These are phyloP conservation scores for Fusarium pininemorale DNA, from an alignment of 2,329 filamentous ascomycete genomes.

Conservation along the genomic window DNA sequence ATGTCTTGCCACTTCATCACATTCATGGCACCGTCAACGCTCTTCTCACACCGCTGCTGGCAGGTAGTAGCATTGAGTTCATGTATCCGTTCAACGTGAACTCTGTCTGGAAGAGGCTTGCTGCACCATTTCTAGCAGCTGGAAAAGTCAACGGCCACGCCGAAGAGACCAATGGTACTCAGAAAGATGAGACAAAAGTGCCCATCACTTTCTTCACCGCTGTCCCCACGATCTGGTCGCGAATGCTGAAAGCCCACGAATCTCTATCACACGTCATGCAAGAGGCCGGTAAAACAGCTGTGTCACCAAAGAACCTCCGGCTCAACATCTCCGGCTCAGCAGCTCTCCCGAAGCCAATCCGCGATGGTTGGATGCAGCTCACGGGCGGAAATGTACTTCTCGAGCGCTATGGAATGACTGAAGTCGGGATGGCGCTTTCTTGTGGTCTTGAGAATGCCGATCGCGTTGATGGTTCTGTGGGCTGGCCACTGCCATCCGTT, in stretches of 20 bases:
- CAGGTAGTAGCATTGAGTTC: slow-evolving; percentile 90
- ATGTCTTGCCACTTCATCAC: slow-evolving; percentile 93
- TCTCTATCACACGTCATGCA: slow-evolving; percentile 68
- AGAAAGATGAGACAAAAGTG: slow-evolving; percentile 29
- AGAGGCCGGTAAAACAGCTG: slow-evolving; percentile 72
- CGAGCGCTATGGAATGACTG: slow-evolving; percentile 99
- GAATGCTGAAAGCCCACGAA: slow-evolving; percentile 80
- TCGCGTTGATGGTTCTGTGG: slow-evolving; percentile 89
- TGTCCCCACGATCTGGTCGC: slow-evolving; percentile 93
- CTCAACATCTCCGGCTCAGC: slow-evolving; percentile 95
- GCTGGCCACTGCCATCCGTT: slow-evolving; percentile 90
- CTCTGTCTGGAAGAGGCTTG: slow-evolving; percentile 84
- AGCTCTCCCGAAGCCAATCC: slow-evolving; percentile 88
- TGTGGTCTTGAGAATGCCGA: slow-evolving; percentile 81
- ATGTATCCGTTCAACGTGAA: slow-evolving; percentile 92
- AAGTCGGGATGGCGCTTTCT: slow-evolving; percentile 98
- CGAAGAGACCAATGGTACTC: not conserved
- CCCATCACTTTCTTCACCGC: slow-evolving; percentile 91
- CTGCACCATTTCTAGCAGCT: slow-evolving; percentile 73
- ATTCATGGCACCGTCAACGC: slow-evolving; percentile 97
- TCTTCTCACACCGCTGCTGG: slow-evolving; percentile 84
- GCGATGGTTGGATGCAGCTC: slow-evolving; percentile 82
- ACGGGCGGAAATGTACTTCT: slow-evolving; percentile 85
- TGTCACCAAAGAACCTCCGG: slow-evolving; percentile 81
- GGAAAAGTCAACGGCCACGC: slow-evolving; percentile 38